Evolutionary conservation across 805 yeast species (phyloP).

Genomic region (Kodamaea restingae): DNA sequence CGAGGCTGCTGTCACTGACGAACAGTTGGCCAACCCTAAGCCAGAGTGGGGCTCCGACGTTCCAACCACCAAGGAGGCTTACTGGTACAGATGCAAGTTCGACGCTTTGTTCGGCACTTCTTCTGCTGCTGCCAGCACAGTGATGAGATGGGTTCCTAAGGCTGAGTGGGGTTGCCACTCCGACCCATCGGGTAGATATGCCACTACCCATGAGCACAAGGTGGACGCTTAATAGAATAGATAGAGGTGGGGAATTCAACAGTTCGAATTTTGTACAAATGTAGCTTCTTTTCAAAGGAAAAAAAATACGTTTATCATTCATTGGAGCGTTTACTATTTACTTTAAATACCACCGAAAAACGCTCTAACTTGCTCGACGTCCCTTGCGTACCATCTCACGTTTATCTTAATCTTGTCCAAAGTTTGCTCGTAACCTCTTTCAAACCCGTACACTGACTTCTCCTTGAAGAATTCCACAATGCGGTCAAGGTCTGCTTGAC

Average conservation of each 20-base stretch:
- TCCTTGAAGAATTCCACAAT: constrained; percentile 41
- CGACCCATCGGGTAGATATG: constrained; percentile 98
- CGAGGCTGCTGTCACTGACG: constrained; percentile 80
- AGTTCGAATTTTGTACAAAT: no score
- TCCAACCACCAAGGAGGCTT: constrained; percentile 97
- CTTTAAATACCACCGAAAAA: no score
- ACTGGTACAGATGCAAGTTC: constrained; percentile 96
- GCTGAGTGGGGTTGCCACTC: constrained; percentile 99
- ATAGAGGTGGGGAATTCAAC: not conserved
- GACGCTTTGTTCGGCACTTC: constrained; percentile 83
- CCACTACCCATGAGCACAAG: constrained; percentile 74
- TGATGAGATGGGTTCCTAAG: constrained; percentile 99
- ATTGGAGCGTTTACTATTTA: no score
- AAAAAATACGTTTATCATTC: no score
- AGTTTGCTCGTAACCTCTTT: constrained; percentile 52
- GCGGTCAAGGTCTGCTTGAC: constrained; percentile 32
- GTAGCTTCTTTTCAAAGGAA: no score
- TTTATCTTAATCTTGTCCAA: constrained; percentile 51
- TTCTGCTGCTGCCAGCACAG: constrained; percentile 91
- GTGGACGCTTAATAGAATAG: constrained; percentile 20
- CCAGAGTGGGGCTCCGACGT: constrained; percentile 94
- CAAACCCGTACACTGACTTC: constrained; percentile 52
- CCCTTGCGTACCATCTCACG: constrained; percentile 46
- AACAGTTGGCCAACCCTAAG: constrained; percentile 84
- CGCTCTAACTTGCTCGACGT: not conserved